A percentile compares a stretch with the other conserved stretches of the same genome.
Conservation (phyloP, 2,329 filamentous ascomycete genomes). For the Ramularia endophylla region DNA sequence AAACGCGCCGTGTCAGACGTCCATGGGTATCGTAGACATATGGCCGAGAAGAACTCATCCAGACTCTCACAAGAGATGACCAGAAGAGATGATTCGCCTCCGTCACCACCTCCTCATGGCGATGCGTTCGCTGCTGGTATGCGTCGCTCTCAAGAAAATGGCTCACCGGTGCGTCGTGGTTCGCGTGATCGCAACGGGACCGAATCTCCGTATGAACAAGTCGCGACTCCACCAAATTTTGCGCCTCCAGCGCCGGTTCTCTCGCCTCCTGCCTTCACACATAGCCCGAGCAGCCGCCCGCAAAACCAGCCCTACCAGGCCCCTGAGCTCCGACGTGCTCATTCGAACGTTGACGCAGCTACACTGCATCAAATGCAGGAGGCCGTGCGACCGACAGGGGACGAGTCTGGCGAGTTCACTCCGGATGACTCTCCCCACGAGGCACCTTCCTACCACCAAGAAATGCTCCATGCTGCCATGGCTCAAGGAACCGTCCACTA, state of each 20-base stretch:
- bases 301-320: conserved; percentile 65
- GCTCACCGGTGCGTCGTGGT: conserved; percentile 49
- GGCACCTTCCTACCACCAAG: conserved; percentile 9
- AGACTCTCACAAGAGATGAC: conserved; percentile 34
- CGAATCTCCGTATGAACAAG: conserved; percentile 43
- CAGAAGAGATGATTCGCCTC: conserved; percentile 30
- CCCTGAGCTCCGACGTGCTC: conserved; percentile 71
- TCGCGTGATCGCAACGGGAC: conserved; percentile 48
- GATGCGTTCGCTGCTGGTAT: conserved; percentile 16
- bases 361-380: conserved; percentile 77
- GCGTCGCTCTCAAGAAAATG: conserved; percentile 19
- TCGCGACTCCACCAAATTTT: conserved; percentile 36
- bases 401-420: conserved; percentile 9
- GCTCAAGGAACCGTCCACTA: conserved; percentile 6
- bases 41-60: conserved; percentile 33
- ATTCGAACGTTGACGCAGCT: conserved; percentile 73
- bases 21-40: conserved; percentile 39
- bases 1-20: conserved; percentile 46
- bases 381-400: conserved; percentile 43
- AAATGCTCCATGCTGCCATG: conserved; percentile 7
- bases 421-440: too few species aligned
- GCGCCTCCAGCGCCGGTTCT: conserved; percentile 67
- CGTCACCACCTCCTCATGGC: conserved; percentile 38
- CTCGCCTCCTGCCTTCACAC: conserved; percentile 71
- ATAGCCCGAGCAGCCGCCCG: conserved; percentile 66